Conservation (phyloP, 345 rosid species). For the Eucalyptus curtisii region DNA sequence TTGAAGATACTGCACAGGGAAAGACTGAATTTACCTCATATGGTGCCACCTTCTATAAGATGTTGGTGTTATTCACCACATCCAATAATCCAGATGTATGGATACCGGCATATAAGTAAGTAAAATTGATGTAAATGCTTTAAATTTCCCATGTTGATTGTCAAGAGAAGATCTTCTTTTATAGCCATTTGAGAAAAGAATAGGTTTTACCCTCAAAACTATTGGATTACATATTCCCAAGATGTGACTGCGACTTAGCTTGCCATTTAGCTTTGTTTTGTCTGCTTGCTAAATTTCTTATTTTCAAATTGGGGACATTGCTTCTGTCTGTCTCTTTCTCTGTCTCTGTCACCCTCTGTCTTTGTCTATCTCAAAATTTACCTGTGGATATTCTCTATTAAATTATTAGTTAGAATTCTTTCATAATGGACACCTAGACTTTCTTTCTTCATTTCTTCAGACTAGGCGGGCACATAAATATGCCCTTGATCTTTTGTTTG, state of each 20-base stretch:
- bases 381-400: background rate
- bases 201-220: background rate
- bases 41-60: constrained; percentile 68
- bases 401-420: background rate
- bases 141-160: background rate
- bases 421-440: background rate
- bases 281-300: background rate
- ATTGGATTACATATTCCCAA: background rate
- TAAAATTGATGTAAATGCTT: background rate
- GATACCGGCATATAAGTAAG: constrained; percentile 98
- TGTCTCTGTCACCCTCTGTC: background rate
- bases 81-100: constrained; percentile 99
- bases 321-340: background rate
- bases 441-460: background rate
- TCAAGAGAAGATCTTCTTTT: background rate
- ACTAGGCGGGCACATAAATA: background rate
- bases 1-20: constrained; percentile 94
- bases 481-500: background rate
- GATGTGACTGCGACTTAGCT: background rate
- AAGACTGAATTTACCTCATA: constrained; percentile 58
- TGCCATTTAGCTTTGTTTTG: background rate
- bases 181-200: background rate
- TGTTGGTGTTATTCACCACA: constrained; percentile 91
- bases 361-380: background rate
- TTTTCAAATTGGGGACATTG: background rate